Conservation (phyloP, 305 asterid species). For the Fraxinus velutina region DNA sequence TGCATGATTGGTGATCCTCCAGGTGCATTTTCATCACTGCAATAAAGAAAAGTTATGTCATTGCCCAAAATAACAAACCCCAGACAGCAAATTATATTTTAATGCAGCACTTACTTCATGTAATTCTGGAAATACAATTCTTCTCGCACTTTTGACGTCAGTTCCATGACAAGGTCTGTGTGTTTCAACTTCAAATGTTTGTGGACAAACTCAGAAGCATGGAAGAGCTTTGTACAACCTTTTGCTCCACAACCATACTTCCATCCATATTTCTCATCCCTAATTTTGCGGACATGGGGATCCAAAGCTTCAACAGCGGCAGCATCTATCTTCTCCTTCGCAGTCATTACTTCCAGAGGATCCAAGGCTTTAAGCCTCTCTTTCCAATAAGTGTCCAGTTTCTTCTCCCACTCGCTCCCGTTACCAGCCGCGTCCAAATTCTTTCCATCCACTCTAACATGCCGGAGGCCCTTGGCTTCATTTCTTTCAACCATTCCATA, state of each 20-base stretch:
- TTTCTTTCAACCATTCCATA: slow-evolving; percentile 76
- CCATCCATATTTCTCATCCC: slow-evolving; percentile 99
- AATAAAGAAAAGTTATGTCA: slow-evolving; percentile 27
- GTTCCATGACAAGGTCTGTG: slow-evolving; percentile 68
- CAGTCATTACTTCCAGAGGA: slow-evolving; percentile 91
- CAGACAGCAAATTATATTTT: slow-evolving; percentile 6
- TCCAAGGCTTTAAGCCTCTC: slow-evolving; percentile 85
- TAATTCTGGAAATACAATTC: slow-evolving; percentile 86
- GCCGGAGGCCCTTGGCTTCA: slow-evolving; percentile 92
- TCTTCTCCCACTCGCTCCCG: slow-evolving; percentile 81
- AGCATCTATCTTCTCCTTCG: slow-evolving; percentile 92
- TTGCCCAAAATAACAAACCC: slow-evolving; percentile 4
- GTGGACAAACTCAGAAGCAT: slow-evolving; percentile 90
- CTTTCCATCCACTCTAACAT: slow-evolving; percentile 69
- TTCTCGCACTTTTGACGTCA: slow-evolving; percentile 82
- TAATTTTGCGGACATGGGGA: slow-evolving; percentile 88
- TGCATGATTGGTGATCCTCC: slow-evolving; percentile 95
- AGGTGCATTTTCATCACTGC: slow-evolving; percentile 93
- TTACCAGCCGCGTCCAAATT: slow-evolving; percentile 38
- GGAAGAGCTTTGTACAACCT: slow-evolving; percentile 98
- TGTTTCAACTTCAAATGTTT: slow-evolving; percentile 96
- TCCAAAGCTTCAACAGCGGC: slow-evolving; percentile 83
- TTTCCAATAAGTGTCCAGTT: slow-evolving; percentile 78
- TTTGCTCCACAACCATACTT: slow-evolving; percentile 99
- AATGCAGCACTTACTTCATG: slow-evolving; percentile 66